Conservation (phyloP, 78 protist species). For the Isochrysis galbana region DNA sequence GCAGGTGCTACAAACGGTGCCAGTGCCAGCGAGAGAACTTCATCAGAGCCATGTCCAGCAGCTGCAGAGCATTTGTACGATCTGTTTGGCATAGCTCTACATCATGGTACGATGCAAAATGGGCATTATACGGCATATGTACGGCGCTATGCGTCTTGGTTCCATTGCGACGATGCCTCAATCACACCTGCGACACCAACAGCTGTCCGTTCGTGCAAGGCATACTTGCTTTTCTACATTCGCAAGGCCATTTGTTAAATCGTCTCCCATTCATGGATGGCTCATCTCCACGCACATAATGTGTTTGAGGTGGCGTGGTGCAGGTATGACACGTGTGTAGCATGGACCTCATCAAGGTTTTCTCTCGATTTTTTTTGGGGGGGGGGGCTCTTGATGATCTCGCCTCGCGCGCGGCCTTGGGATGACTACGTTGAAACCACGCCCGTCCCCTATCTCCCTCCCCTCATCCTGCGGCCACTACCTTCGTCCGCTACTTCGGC, state of each 20-base stretch:
- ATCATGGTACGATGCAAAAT: neutral
- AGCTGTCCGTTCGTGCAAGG: neutral
- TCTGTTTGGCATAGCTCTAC: neutral
- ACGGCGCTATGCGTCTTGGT: neutral
- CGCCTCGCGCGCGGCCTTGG: neutral
- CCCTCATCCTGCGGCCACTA: no score
- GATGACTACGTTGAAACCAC: neutral
- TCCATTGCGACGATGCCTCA: neutral
- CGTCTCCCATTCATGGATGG: neutral
- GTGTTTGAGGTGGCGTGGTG: neutral
- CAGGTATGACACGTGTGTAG: neutral
- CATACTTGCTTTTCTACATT: constrained; percentile 9
- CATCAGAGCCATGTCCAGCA: no score
- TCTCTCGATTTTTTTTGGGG: neutral
- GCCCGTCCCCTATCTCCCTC: no score
- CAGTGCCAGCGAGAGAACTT: no score
- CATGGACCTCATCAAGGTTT: neutral
- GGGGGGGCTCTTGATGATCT: neutral
- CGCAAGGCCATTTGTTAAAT: neutral
- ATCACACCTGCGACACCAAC: neutral
- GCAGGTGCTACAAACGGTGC: no score
- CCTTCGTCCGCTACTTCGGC: no score
- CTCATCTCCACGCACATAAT: neutral
- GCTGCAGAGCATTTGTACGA: neutral
- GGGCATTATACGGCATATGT: constrained; percentile 22